Conservation (phyloP, 2,329 filamentous ascomycete genomes). For the Aspergillus hiratsukae region DNA sequence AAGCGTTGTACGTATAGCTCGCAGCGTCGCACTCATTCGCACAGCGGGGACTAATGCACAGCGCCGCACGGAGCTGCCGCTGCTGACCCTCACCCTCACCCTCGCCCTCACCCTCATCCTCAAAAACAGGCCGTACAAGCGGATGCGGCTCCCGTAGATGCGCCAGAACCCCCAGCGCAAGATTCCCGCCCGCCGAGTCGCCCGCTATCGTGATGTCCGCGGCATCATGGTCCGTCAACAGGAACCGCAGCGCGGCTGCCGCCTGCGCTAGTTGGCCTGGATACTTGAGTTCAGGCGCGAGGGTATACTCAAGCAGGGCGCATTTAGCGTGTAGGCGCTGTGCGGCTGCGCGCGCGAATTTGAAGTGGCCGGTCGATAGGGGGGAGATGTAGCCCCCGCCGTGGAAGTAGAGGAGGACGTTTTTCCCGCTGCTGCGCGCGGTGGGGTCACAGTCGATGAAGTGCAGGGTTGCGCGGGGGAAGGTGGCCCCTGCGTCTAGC, state of each 20-base stretch:
- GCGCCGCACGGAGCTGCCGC: not conserved
- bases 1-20: not conserved
- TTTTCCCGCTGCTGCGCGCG: not conserved
- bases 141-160: not conserved
- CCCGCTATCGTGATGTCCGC: slow-evolving; percentile 10
- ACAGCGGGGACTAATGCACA: not conserved
- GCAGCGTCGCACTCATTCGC: not conserved
- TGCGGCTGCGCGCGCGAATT: not conserved
- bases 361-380: not conserved
- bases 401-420: not conserved
- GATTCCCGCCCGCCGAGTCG: slow-evolving; percentile 9
- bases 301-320: slow-evolving; percentile 4
- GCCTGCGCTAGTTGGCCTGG: slow-evolving; percentile 7
- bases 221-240: not conserved
- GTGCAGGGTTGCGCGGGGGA: not conserved
- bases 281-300: slow-evolving; percentile 5
- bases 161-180: not conserved
- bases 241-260: not conserved
- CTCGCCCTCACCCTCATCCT: not conserved
- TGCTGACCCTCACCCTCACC: not conserved
- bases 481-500: not conserved
- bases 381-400: not conserved
- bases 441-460: not conserved
- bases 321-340: not conserved
- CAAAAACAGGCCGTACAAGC: not conserved